Evolutionary conservation across 2,329 filamentous ascomycete genomes (phyloP), one percentile per base, ranked within the genome.

Genomic region (Aureobasidium melanogenum): DNA sequence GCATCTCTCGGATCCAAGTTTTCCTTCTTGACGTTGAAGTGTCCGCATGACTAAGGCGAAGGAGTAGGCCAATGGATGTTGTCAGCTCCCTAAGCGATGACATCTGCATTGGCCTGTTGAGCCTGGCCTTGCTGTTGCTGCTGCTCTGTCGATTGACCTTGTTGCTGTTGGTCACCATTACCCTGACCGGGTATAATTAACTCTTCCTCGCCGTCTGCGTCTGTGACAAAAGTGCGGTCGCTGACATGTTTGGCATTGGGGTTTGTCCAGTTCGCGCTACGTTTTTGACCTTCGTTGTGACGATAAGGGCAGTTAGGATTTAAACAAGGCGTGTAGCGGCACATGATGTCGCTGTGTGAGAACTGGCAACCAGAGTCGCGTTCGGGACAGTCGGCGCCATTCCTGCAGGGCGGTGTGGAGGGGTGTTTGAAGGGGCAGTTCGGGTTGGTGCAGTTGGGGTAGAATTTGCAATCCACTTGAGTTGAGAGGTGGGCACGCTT

Each of bases 371-470:
- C 85, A 43, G 62, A 52, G 51, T 62, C 63, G 19, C 60, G 63
- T n/a, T 64, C 57, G 14, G 86, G 77, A 79, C 94, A 99, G 71
- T 93, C 90, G 51, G 88, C 88, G 30, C 94, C 94, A 71, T 97
- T 97, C 63, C 90, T 87, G 78, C 94, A 99, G 26, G 90, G 81
- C 7, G 91, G 90, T 83, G 91, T 90, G 30, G 82, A 83, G 0
- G 91, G 91, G 72, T 99, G 94, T 73, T 87, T 88, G 80, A 97
- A 99, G 1, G 89, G 84, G 72, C 94, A 99, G 67, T 84, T 82
- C 9, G 87, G 83, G 73, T 97, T 97, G 54, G 90, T 88, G 63
- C 91, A 96, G 76, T 95, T 91, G 64, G 91, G 91, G 74, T 85
- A 96, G 80, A 92, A 96, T 74, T 89, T 90, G 85, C 91, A 96